Evolutionary conservation across 2,329 filamentous ascomycete species (phyloP), one percentile per base, ranked within the genome.

Genomic region (Phialophora tarda): DNA sequence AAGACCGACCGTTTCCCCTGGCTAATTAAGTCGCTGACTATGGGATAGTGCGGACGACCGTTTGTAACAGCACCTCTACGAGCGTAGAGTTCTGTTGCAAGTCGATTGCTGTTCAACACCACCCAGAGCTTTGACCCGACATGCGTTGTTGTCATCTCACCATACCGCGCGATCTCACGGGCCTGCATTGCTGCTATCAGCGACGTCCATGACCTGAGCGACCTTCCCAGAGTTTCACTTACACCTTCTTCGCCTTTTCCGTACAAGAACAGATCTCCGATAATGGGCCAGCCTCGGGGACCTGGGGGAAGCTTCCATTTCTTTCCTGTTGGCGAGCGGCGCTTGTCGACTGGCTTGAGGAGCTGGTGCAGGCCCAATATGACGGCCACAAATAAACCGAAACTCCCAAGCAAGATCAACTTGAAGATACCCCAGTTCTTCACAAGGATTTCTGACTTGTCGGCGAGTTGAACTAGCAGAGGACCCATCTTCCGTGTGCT

Each of bases 101-200:
- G 78, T 6, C 80, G 77, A 28, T 75, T 68, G 14, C 69, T 76
- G 68, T 83, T 83, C 5, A 83, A 75, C 17, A 82, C 72, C 21
- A 83, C 73, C 78, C 78, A 81, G 0, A 78, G 81, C 62, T 78
- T 79, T 30, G 74, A 74, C 3, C 76, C 76, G 2, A 77, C 65
- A 26, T 75, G 75, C 0, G 75, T 21, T 0, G 75, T 77, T 4
- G 73, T 71, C 75, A 77, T 77, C 59, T 77, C 75, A 12, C 75
- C 75, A 69, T 75, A 76, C 6, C 48, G 17, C 4, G 65, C 55
- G 21, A 67, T 14, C 5, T 62, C 47, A 28, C 34, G 44, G 23
- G 34, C 53, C 62, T 67, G 28, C n/a, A 28, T 32, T 26, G 12
- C 21, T 21, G 30, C 26, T 32, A 28, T 59, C 10, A 21, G 21